Base-by-base conservation (phyloP, 768 basidiomycete species). In the Cantharellus anzutake region DNA sequence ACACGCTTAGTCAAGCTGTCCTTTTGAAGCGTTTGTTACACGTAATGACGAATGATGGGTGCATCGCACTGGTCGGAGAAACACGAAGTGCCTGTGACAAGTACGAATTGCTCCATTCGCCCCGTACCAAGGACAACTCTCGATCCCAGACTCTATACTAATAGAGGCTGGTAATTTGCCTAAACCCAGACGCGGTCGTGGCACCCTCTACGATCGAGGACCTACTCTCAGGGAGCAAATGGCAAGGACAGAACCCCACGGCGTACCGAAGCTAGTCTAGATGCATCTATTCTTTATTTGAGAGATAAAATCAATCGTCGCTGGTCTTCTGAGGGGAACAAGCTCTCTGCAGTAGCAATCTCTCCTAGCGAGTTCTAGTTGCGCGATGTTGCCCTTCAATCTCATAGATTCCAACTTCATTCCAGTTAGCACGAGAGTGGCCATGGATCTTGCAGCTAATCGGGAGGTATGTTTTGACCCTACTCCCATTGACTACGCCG, bases 401-500 rank as follows among this genome's bases (percentile, higher is more conserved):
- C 14, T n/a, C 50, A 48, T 11, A 3, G 41, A 4, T 34, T 38
- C 2, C 20, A 50, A 50, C 66, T 0, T 58, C 60, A 3, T 63
- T 65, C 0, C 59, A 56, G 4, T 60, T 67, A 3, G 37, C 55
- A 7, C 61, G 66, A 29, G 61, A 63, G 2, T 42, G 56, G 4
- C 35, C 50, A 0, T 34, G 37, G 5, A 7, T 59, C 20, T 41
- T 29, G 3, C 35, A 53, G 2, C 29, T 60, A 11, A 5, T 59
- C 5, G 58, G 63, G 61, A 53, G 42, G 34, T 59, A 61, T 39
- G 3, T 67, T 2, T 29, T 64, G 2, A 39, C 41, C 4, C 59
- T 52, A 44, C 34, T 56, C 5, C 65, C 65, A 11, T 67, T 65
- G 51, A 60, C 63, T 4, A 59, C 62, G 2, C 51, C 60, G 0